A percentile compares a stretch with the other conserved stretches of the same genome.
Evolutionary conservation across 371 early-diverging fungal species (phyloP).

Genomic region (Capniomyces stellatus): DNA sequence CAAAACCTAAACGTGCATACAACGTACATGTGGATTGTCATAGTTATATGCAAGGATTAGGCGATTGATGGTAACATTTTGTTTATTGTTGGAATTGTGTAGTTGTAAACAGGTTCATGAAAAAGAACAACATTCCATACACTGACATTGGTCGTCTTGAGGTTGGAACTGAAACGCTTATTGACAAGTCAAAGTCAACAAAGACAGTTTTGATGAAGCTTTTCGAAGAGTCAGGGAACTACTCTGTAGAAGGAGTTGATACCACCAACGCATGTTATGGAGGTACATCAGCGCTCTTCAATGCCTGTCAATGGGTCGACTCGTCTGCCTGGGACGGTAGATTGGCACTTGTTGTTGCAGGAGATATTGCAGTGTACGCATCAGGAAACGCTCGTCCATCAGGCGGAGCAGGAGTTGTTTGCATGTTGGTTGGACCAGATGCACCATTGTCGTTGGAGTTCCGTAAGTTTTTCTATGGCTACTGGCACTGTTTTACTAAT

Average conservation of each 20-base stretch:
- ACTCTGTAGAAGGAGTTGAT: slow-evolving; percentile 87
- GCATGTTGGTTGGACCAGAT: slow-evolving; percentile 84
- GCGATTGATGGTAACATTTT: too few species aligned
- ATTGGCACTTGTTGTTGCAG: slow-evolving; percentile 80
- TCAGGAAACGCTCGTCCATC: slow-evolving; percentile 83
- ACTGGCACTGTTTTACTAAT: too few species aligned
- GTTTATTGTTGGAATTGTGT: too few species aligned
- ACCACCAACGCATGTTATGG: slow-evolving; percentile 98
- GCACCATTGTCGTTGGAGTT: slow-evolving; percentile 87
- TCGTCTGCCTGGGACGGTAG: slow-evolving; percentile 86
- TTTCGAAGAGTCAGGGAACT: slow-evolving; percentile 78
- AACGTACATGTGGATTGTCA: too few species aligned
- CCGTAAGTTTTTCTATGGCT: too few species aligned
- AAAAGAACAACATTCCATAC: slow-evolving; percentile 72
- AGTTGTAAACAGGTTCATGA: slow-evolving; percentile 68
- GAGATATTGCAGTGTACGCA: slow-evolving; percentile 94
- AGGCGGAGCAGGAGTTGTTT: slow-evolving; percentile 89
- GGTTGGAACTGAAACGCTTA: slow-evolving; percentile 96
- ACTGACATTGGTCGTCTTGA: slow-evolving; percentile 85
- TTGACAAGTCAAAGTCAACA: slow-evolving; percentile 95
- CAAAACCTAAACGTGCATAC: too few species aligned
- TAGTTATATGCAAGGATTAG: too few species aligned
- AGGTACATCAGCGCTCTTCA: slow-evolving; percentile 91
- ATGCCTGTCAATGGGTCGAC: slow-evolving; percentile 91
- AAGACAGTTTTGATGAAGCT: slow-evolving; percentile 92